A percentile compares a stretch with the other conserved stretches of the same genome.
Evolutionary conservation across 1,284 basidiomycete species (phyloP).

Genomic region (Athelia sp.): DNA sequence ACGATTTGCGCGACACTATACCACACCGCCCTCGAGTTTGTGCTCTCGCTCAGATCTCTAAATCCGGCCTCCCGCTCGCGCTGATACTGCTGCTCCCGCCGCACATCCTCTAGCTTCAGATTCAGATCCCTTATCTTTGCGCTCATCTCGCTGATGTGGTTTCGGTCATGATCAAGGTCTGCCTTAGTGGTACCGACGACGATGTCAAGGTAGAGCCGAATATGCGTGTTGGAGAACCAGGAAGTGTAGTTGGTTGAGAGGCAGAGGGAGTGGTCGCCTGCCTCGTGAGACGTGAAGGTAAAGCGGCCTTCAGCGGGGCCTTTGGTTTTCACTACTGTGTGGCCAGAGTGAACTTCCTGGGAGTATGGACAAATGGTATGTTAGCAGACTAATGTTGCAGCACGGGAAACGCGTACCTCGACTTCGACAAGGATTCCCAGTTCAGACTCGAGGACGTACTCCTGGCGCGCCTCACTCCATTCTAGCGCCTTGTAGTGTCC

Average conservation of each 20-base stretch:
- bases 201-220: conserved; percentile 93
- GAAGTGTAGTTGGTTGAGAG: conserved; percentile 84
- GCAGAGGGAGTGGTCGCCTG: conserved; percentile 97
- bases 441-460: conserved; percentile 70
- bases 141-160: conserved; percentile 86
- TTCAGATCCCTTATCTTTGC: conserved; percentile 89
- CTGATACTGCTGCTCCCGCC: conserved; percentile 97
- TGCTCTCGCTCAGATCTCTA: conserved; percentile 82
- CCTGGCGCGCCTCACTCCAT: conserved; percentile 74
- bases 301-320: conserved; percentile 90
- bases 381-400: conserved; percentile 1
- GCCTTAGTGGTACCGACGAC: conserved; percentile 85
- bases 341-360: conserved; percentile 75
- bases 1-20: conserved; percentile 87
- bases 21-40: conserved; percentile 90
- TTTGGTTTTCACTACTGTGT: conserved; percentile 80
- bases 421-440: conserved; percentile 91
- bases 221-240: conserved; percentile 84
- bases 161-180: conserved; percentile 78
- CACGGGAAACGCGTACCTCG: conserved; percentile 46
- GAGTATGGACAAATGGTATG: background rate
- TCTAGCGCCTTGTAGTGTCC: conserved; percentile 92
- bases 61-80: conserved; percentile 93
- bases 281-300: conserved; percentile 95
- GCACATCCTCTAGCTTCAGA: conserved; percentile 87